Conservation (phyloP, 208 protist genomes). For the Leishmania major region DNA sequence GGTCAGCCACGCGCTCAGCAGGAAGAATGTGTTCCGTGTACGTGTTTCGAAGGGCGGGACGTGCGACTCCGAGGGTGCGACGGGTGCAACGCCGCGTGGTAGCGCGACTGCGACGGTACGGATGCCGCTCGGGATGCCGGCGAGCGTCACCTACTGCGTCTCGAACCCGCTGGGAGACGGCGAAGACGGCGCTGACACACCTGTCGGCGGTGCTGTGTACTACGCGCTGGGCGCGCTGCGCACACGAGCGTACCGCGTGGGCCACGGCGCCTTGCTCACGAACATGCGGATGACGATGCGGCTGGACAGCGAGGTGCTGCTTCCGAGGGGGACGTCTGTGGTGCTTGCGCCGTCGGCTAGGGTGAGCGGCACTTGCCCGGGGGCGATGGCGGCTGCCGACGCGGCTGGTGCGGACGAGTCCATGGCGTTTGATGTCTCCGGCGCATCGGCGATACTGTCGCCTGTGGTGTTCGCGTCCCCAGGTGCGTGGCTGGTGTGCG, state of each 20-base stretch:
- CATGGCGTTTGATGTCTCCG: conserved; percentile 8
- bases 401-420: neutral
- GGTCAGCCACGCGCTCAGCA: neutral
- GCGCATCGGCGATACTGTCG: neutral
- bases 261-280: neutral
- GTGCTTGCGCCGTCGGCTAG: neutral
- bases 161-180: conserved; percentile 15
- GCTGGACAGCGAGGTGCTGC: conserved; percentile 9
- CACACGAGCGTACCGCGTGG: conserved; percentile 7
- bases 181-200: neutral
- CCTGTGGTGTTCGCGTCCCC: conserved; percentile 29
- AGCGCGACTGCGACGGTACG: neutral
- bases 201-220: neutral
- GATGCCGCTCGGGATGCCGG: neutral
- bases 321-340: conserved; percentile 1
- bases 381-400: neutral
- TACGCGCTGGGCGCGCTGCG: conserved; percentile 1
- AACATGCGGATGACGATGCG: no score
- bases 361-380: neutral
- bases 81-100: neutral
- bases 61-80: neutral
- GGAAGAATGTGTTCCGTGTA: neutral
- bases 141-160: conserved; percentile 7
- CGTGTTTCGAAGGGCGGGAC: neutral
- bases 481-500: conserved; percentile 42